phyloP scores from a whole-genome alignment of 2,329 filamentous ascomycete genomes.

The Dothideomycetidae sp. region DNA sequence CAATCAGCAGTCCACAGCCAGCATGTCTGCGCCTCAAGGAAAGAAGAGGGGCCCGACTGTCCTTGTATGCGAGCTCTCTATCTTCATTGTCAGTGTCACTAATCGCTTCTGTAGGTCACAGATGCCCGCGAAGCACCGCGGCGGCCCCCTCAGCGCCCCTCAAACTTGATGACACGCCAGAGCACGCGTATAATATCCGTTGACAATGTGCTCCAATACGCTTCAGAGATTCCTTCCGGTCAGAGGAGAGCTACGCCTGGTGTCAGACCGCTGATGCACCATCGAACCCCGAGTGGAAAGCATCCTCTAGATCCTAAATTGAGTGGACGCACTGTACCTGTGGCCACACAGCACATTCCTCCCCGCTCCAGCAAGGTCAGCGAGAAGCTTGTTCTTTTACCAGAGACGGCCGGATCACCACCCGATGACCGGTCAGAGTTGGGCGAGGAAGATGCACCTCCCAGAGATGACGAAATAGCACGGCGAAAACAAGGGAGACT shows the following conservation, averaged over 20 bases:
- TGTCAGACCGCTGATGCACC: slow-evolving; percentile 33
- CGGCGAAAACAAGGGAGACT: slow-evolving; percentile 46
- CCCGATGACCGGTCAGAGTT: slow-evolving; percentile 37
- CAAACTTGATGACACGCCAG: slow-evolving; percentile 21
- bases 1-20: too few species aligned
- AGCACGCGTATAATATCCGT: slow-evolving; percentile 66
- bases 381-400: slow-evolving; percentile 89
- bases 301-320: slow-evolving; percentile 42
- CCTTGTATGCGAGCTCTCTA: slow-evolving; percentile 14
- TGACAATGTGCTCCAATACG: slow-evolving; percentile 87
- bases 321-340: slow-evolving; percentile 40
- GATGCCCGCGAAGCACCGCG: slow-evolving; percentile 38
- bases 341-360: slow-evolving; percentile 44
- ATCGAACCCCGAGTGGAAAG: slow-evolving; percentile 34
- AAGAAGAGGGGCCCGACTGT: slow-evolving; percentile 24
- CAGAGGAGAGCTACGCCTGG: slow-evolving; percentile 63
- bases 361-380: slow-evolving; percentile 85
- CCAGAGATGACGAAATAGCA: slow-evolving; percentile 53
- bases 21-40: slow-evolving; percentile 12
- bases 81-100: neutral
- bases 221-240: slow-evolving; percentile 87
- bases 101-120: slow-evolving; percentile 35
- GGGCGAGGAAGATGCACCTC: slow-evolving; percentile 52
- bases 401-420: slow-evolving; percentile 51
- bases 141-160: slow-evolving; percentile 24